phyloP scores from a whole-genome alignment of 495 filamentous ascomycete species.

The Tuber indicum region DNA sequence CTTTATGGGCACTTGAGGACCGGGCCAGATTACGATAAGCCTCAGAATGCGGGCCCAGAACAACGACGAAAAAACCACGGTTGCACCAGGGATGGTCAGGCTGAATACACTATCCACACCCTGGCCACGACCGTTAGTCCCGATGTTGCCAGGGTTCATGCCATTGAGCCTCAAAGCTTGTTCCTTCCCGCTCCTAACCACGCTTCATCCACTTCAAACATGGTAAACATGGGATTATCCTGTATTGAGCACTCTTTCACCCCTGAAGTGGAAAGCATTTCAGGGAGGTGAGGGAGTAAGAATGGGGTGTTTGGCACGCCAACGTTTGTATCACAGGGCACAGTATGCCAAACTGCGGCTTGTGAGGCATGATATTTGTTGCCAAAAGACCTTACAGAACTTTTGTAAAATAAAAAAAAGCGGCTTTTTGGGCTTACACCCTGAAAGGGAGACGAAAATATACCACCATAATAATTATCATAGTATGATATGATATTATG shows the following conservation, averaged over 20 bases:
- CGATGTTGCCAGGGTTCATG: conserved; percentile 6
- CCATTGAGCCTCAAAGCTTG: conserved; percentile 32
- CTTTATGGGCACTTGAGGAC: neutral
- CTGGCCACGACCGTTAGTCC: neutral
- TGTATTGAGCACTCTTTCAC: neutral
- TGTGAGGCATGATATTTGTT: no score
- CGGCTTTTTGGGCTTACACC: no score
- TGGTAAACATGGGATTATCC: neutral
- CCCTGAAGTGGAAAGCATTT: neutral
- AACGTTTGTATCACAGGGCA: neutral
- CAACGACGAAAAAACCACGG: neutral
- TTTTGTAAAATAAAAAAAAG: no score
- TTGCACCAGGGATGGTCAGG: neutral
- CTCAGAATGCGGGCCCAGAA: neutral
- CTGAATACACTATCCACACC: neutral
- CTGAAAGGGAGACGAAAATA: no score
- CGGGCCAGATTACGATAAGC: neutral
- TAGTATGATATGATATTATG: no score
- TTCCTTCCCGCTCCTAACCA: neutral
- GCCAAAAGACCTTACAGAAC: no score
- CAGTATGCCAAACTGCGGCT: neutral
- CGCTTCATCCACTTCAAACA: neutral
- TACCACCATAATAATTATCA: no score
- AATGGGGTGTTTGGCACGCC: no score
- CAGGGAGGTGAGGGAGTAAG: neutral